Evolutionary conservation across 306 rosid genomes (phyloP).

Genomic region (Glycine tomentella): DNA sequence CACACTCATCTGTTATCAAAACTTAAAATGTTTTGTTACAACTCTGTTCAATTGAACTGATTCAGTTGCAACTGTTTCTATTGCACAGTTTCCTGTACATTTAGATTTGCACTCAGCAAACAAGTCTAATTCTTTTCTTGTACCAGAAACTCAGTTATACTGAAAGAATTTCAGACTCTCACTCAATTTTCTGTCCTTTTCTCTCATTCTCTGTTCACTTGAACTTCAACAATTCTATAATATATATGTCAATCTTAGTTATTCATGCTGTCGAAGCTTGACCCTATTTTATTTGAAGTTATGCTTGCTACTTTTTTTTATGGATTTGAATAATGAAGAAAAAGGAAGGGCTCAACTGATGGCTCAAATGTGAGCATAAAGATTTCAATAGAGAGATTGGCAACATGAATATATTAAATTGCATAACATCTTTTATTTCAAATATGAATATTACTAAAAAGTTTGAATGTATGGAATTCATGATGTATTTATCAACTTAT

Average conservation of each 20-base stretch:
- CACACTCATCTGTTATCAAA: neutral
- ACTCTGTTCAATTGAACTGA: neutral
- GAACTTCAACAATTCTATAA: neutral
- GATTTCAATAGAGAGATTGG: conserved; percentile 11
- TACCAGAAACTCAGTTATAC: neutral
- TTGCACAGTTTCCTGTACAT: neutral
- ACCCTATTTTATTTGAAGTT: conserved; percentile 2
- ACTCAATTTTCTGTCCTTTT: neutral
- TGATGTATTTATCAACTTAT: conserved; percentile 3
- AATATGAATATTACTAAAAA: neutral
- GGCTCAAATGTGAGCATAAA: neutral
- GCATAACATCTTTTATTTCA: neutral
- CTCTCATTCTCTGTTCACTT: neutral
- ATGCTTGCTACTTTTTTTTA: conserved; percentile 8
- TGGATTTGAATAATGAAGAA: conserved; percentile 11
- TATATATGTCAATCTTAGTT: conserved; percentile 32
- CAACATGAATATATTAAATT: conserved; percentile 22
- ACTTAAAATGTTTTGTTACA: neutral
- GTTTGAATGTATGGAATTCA: conserved; percentile 10
- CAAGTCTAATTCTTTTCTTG: neutral
- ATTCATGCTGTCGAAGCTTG: neutral
- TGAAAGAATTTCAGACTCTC: neutral
- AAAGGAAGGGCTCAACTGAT: conserved; percentile 13
- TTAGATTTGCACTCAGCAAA: neutral
- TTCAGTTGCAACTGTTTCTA: neutral